Evolutionary conservation across 1,284 basidiomycete genomes (phyloP), one percentile per base, ranked within the genome.

Genomic region (Hortiboletus rubellus): DNA sequence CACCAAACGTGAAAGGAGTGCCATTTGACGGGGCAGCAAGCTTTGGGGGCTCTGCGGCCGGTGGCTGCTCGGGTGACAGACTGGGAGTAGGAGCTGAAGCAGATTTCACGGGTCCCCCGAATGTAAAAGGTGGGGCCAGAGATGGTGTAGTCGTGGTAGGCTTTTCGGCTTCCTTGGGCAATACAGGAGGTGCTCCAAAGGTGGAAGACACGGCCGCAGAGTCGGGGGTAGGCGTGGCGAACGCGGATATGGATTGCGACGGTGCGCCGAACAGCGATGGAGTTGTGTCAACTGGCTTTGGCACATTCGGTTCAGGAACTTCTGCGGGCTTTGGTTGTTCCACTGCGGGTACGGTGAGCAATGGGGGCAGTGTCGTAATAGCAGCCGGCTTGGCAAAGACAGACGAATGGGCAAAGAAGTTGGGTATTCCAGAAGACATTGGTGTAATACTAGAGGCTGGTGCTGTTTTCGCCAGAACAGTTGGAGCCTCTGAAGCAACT

Each of bases 371-470:
- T 1, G 66, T 27, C 22, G 53, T 38, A 10, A 30, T 17, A 17
- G 34, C 53, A 8, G 65, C 57, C 17, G 76, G 55, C 58, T 75
- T 73, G 41, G 65, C 58, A 57, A 77, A 66, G 15, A 70, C 59
- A 14, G 75, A 64, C 0, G 78, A 75, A 46, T 58, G 72, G 12
- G 77, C 73, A 53, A 85, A 85, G 65, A 85, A 83, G 63, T 83
- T 78, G 10, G 82, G 83, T 33, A 82, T 65, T 9, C 65, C 65
- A 7, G 63, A 59, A 17, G 70, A 37, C 14, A 53, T 52, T 14
- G 50, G 14, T 48, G 62, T 11, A 30, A 34, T 12, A 58, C 50
- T 7, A 52, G 53, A 24, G 60, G 33, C 14, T 7, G 54, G 43
- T 46, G 55, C 27, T 38, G 52, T 50, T 17, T 46, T 40, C 7